Base-by-base conservation (phyloP, 2,329 filamentous ascomycete species). In the Rugonectria rugulosa region DNA sequence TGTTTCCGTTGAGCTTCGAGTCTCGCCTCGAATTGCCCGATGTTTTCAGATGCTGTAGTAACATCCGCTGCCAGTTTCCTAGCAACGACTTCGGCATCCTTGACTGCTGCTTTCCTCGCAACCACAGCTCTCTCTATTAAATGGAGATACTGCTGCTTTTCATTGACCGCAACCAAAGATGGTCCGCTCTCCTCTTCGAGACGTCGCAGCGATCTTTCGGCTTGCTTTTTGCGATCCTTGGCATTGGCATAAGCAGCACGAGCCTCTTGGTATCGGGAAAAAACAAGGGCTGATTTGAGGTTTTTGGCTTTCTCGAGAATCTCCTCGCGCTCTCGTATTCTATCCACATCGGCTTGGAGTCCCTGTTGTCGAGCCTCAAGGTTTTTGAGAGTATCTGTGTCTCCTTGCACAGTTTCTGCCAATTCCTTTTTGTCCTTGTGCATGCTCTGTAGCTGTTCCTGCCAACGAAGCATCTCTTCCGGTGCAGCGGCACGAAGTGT, bases 401-500 rank as follows among this genome's bases (percentile, higher is more conserved):
- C 84, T 4, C 76, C 77, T 15, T 84, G 80, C 26, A 86, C 81
- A 48, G 84, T 79, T 15, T 79, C 73, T 62, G 88, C 81, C 2
- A 88, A 65, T 19, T 80, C 78, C 65, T 90, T 92, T 68, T 95
- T 76, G 26, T 87, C 80, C 45, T 79, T 83, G 57, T 92, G 86
- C 36, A 94, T 75, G 2, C 78, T 77, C 68, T 90, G 95, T 15
- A 99, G 81, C 57, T 87, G 73, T 3, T 87, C 81, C 70, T 98
- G 93, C 86, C 87, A 91, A 19, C 85, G 75, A 5, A 91, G 81
- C 85, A 98, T 93, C 57, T 96, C 79, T 40, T 88, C 81, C 0
- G 91, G 88, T 0, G 93, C 95, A 6, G 92, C 93, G 27, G 95
- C 95, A 68, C 92, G 87, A 59, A 97, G 87, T 0, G 95, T 99